Evolutionary conservation across 1,284 basidiomycete species (phyloP), one percentile per base, ranked within the genome.

Genomic region (Pyrrhoderma lamaoense): DNA sequence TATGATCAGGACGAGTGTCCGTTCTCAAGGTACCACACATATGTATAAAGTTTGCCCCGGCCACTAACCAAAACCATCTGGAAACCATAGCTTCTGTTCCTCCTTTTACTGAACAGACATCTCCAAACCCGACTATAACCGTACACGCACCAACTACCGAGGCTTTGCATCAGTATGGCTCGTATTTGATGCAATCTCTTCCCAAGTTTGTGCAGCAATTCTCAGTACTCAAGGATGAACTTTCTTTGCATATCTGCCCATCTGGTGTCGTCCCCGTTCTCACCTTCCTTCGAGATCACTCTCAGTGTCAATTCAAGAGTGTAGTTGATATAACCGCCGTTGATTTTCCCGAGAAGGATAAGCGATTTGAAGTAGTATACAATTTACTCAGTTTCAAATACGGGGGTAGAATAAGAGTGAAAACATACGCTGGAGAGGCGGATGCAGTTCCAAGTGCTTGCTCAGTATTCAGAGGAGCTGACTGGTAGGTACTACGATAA

Each of bases 331-430:
- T 99, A 63, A 92, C 86, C 55, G 96, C 91, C 39, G 95, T 89
- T 27, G 96, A 99, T 73, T 98, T 85, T 65, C 96, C 96, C 1
- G 92, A 94, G 62, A 77, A 90, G 57, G 82, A 89, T 60, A 90
- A 94, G 67, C 81, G 96, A 54, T 99, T 99, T 69, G 96, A 99
- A 74, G 84, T 99, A 50, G 93, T 96, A 34, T 99, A 99, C 72
- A 89, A 99, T 72, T 72, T 99, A 58, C 74, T 99, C 59, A 93
- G 89, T 62, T 70, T 93, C 61, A 77, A 77, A 64, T 70, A 80
- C 58, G 79, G 75, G 45, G 82, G 84, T 27, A 78, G 96, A 58
- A 91, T 99, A 65, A 76, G 96, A 51, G 93, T 99, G 60, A 99
- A 99, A 80, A 98, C 96, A 0, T 98, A 96, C 67, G 93, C 93